Conservation (phyloP, 2,329 filamentous ascomycete genomes). For the Diaporthe longicolla region DNA sequence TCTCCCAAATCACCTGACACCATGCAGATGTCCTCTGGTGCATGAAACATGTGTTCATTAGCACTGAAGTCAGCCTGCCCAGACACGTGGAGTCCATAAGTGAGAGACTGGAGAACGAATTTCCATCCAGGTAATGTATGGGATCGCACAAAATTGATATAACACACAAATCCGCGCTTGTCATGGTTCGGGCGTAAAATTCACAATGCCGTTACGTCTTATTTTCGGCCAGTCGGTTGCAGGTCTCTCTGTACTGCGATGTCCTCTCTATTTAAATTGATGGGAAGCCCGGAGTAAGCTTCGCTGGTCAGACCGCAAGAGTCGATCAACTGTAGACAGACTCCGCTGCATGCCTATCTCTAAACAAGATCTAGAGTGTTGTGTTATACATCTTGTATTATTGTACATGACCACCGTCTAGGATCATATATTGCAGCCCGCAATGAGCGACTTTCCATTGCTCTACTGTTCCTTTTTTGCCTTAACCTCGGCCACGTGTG, state of each 20-base stretch:
- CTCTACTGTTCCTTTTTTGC: conserved; percentile 69
- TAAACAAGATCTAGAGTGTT: conserved; percentile 37
- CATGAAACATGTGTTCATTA: neutral
- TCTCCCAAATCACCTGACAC: neutral
- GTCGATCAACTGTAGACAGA: neutral
- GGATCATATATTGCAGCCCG: conserved; percentile 36
- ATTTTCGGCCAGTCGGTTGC: neutral
- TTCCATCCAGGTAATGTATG: neutral
- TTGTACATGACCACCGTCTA: conserved; percentile 41
- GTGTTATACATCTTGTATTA: conserved; percentile 32
- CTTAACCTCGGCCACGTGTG: conserved; percentile 53
- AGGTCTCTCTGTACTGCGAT: neutral
- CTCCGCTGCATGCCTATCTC: conserved; percentile 12
- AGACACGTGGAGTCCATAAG: neutral
- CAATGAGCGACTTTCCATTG: conserved; percentile 15
- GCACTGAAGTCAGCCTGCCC: neutral
- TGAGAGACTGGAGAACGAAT: neutral
- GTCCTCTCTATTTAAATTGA: conserved; percentile 7
- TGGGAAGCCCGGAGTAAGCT: neutral
- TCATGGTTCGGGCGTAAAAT: neutral
- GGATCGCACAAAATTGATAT: neutral
- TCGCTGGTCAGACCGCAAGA: neutral
- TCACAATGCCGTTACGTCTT: neutral
- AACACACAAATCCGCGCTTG: neutral
- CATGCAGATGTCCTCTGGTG: neutral